Base-by-base conservation (phyloP, 805 yeast genomes). In the Cyberlindnera nakhonratchasimensis region DNA sequence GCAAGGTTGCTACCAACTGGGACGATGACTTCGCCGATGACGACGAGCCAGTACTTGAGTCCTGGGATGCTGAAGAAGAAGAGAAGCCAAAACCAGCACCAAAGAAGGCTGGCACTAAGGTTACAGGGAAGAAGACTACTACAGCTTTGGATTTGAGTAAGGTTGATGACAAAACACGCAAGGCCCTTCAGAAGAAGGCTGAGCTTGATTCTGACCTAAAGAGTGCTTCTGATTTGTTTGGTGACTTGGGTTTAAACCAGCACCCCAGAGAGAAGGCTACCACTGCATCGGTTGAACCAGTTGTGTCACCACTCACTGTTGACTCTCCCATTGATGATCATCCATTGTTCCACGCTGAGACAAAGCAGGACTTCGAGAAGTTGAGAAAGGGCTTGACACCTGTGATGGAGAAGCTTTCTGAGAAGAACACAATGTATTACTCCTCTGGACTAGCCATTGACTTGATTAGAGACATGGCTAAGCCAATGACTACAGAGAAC, bases 201-300 rank as follows among this genome's bases (percentile, higher is more conserved):
- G 96, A 91, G 66, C 57, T 87, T 46, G 82, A 79, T 36, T 77
- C 95, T 21, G 99, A 91, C 67, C 71, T 91, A 63, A 87, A 86
- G 64, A 87, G 86, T 61, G 98, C 99, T 23, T 91, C 96, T 8
- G 95, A 86, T 55, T 71, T 91, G 54, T 88, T 91, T 61, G 96
- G 89, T 24, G 88, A 87, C 13, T 62, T 74, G 42, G 72, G 72
- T 46, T 78, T 77, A 25, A 73, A 72, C 42, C 74, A 73, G 19
- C 77, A 65, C 48, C 76, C 71, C 55, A 63, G 70, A 46, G 66
- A 65, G 48, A 58, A 54, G 37, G 67, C 66, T 9, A 66, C 60
- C n/a, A 57, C 61, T 29, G 59, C 62, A 20, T 59, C 65, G 19
- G 63, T 61, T 33, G 67, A 65, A 34, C 42, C 48, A 13, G 29